Evolutionary conservation across 2,329 filamentous ascomycete species (phyloP).

Genomic region (Cladophialophora exuberans): DNA sequence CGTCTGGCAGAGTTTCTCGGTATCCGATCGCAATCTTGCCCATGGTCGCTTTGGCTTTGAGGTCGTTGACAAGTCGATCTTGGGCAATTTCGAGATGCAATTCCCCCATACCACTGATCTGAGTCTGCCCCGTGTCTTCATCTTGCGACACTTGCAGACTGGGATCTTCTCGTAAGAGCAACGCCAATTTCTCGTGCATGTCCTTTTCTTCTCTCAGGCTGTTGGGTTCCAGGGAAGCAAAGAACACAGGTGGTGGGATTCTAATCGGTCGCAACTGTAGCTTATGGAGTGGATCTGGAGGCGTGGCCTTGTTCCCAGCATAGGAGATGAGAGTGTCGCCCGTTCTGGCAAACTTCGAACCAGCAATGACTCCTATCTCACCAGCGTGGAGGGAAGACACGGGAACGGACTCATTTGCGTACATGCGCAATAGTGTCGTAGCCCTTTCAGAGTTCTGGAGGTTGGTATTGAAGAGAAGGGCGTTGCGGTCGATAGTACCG

Average conservation of each 20-base stretch:
- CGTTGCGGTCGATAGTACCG: constrained; percentile 74
- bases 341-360: constrained; percentile 87
- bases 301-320: constrained; percentile 63
- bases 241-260: constrained; percentile 92
- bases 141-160: constrained; percentile 84
- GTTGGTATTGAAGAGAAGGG: constrained; percentile 83
- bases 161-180: constrained; percentile 87
- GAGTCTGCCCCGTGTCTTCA: constrained; percentile 88
- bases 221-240: constrained; percentile 86
- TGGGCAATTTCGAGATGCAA: constrained; percentile 92
- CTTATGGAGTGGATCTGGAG: constrained; percentile 69
- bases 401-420: constrained; percentile 83
- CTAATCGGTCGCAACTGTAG: constrained; percentile 85
- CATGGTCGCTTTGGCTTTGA: constrained; percentile 83
- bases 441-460: constrained; percentile 77
- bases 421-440: constrained; percentile 83
- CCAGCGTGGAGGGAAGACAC: constrained; percentile 78
- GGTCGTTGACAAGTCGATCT: constrained; percentile 83
- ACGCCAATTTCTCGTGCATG: constrained; percentile 73
- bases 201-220: constrained; percentile 78
- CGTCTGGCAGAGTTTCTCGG: constrained; percentile 73
- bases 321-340: constrained; percentile 88
- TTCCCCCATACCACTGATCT: constrained; percentile 94
- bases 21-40: constrained; percentile 95
- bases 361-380: constrained; percentile 91